Evolutionary conservation across 2,329 filamentous ascomycete species (phyloP).

Genomic region (Colletotrichum tofieldiae): DNA sequence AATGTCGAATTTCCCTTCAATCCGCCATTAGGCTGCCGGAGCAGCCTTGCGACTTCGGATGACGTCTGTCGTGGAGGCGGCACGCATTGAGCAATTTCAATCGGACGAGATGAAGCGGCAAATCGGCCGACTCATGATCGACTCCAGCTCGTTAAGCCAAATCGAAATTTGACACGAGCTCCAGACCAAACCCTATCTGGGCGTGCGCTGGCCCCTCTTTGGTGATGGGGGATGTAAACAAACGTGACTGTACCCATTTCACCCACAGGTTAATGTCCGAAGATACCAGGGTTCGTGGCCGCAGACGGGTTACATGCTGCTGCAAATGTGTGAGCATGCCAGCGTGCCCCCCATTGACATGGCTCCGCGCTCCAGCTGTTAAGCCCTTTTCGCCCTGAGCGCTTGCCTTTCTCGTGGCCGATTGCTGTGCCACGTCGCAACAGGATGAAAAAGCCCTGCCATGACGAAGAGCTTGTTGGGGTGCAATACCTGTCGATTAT

Average conservation of each 20-base stretch:
- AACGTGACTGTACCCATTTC: constrained; percentile 39
- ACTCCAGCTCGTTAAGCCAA: constrained; percentile 28
- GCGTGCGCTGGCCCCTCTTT: constrained; percentile 3
- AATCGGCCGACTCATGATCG: constrained; percentile 36
- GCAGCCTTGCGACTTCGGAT: constrained; percentile 27
- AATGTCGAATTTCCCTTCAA: constrained; percentile 15
- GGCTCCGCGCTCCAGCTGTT: constrained; percentile 12
- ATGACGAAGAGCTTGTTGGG: constrained; percentile 16
- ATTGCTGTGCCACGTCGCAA: not conserved
- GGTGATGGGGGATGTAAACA: constrained; percentile 31
- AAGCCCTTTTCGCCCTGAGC: constrained; percentile 17
- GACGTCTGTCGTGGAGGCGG: constrained; percentile 39
- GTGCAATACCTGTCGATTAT: constrained; percentile 4
- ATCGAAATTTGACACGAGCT: constrained; percentile 30
- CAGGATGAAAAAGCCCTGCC: constrained; percentile 8
- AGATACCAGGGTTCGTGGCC: constrained; percentile 39
- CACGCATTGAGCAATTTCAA: constrained; percentile 42
- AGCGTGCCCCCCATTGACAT: constrained; percentile 34
- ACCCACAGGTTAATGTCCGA: constrained; percentile 43
- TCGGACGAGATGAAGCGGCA: constrained; percentile 35
- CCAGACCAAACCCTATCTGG: constrained; percentile 32
- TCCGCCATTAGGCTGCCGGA: constrained; percentile 1
- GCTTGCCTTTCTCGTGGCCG: constrained; percentile 19
- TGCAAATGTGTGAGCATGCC: constrained; percentile 40
- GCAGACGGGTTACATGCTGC: constrained; percentile 30